Base-by-base conservation (phyloP, 2,329 filamentous ascomycete species). In the Fusarium proliferatum region DNA sequence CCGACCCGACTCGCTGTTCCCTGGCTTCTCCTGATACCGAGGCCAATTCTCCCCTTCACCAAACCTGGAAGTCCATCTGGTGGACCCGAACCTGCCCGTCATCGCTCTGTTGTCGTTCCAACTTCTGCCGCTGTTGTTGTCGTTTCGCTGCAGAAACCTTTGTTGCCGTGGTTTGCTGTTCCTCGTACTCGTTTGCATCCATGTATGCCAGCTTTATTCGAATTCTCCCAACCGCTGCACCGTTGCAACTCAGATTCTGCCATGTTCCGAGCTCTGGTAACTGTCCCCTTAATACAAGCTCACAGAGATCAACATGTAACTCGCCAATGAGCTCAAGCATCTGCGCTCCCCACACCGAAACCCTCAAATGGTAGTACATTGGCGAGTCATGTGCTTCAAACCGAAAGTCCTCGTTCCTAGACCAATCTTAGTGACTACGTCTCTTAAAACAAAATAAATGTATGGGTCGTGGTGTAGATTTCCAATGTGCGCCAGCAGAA, bases 241-340 rank as follows among this genome's bases (percentile, higher is more conserved):
- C 69, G 21, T 76, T 75, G 15, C 64, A 55, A 23, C 67, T 72
- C 19, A 78, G 49, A 26, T 38, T 71, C 34, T 78, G 76, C 76
- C 76, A 78, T 57, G 65, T 48, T 26, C 52, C 65, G 33, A 78
- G 59, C 36, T 72, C 68, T 26, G 76, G 76, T 4, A 76, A 61
- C 9, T 49, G 43, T 21, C 68, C 75, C 17, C 61, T 74, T 36
- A 67, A 61, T 17, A 76, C 70, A 48, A 78, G 62, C 52, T 76
- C 74, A 41, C 73, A 72, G 39, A 78, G 73, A 49, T 78, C 75
- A 38, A 78, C 57, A 46, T 75, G 61, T 13, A 77, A 23, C 58
- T 78, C 76, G 34, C 76, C 76, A 66, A 78, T 73, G 30, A 78
- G 61, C 63, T 78, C 68, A 12, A 75, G 56, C 76, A 77, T 78